A percentile compares a stretch with the other conserved stretches of the same genome.
These are phyloP conservation scores for Ceratobasidium sp. DNA, from an alignment of 1,284 basidiomycete genomes.

Conservation along the genomic window DNA sequence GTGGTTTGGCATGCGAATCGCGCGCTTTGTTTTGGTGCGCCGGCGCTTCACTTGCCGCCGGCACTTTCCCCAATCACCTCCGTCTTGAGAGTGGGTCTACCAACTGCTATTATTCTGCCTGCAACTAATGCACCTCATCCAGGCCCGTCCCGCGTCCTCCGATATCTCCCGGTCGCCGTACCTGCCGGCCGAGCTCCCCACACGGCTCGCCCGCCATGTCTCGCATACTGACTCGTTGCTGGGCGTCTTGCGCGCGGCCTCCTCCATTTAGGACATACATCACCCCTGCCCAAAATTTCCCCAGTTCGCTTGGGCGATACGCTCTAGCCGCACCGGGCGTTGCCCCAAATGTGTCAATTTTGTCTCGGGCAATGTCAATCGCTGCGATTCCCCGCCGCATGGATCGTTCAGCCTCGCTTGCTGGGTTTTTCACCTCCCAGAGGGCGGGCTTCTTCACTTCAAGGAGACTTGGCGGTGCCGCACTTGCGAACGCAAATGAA, in stretches of 20 bases:
- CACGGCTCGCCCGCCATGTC: slow-evolving; percentile 20
- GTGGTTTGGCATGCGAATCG: background rate
- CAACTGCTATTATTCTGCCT: background rate
- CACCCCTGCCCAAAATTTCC: background rate
- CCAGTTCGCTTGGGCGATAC: slow-evolving; percentile 17
- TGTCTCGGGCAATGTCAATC: slow-evolving; percentile 30
- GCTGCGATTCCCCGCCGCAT: slow-evolving; percentile 14
- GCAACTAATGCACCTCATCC: background rate
- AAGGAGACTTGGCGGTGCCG: slow-evolving; percentile 16
- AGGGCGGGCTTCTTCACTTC: slow-evolving; percentile 29
- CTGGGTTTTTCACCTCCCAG: slow-evolving; percentile 30
- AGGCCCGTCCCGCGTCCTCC: background rate
- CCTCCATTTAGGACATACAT: background rate
- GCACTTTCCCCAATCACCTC: slow-evolving; percentile 10
- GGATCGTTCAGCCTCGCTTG: slow-evolving; percentile 12
- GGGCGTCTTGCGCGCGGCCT: background rate
- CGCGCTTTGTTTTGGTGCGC: slow-evolving; percentile 12
- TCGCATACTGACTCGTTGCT: slow-evolving; percentile 28
- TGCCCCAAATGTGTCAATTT: slow-evolving; percentile 4
- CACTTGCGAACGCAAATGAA: slow-evolving; percentile 1
- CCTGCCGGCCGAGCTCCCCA: slow-evolving; percentile 13
- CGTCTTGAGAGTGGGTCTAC: background rate
- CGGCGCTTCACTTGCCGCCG: slow-evolving; percentile 39
- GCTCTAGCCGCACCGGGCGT: background rate
- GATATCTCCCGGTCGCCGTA: background rate